Evolutionary conservation across 768 basidiomycete species (phyloP).

Genomic region (Pisolithus orientalis): DNA sequence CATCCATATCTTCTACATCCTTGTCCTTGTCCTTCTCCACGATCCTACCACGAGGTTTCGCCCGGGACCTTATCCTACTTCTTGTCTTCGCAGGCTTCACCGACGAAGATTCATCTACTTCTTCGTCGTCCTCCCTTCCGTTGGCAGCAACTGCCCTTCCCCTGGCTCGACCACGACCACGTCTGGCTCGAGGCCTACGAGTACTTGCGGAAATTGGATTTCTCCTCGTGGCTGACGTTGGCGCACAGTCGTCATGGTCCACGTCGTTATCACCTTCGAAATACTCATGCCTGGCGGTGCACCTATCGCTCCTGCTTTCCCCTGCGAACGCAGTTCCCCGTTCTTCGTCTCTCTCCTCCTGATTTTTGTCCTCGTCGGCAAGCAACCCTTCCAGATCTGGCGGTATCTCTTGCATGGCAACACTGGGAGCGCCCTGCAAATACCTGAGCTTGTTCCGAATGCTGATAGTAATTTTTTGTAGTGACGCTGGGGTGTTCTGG

Average conservation of each 20-base stretch:
- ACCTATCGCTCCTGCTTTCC: slow-evolving; percentile 44
- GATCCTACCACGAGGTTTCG: slow-evolving; percentile 15
- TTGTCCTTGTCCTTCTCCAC: slow-evolving; percentile 24
- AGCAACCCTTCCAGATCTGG: slow-evolving; percentile 80
- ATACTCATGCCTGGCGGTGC: slow-evolving; percentile 56
- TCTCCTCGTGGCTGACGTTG: slow-evolving; percentile 19
- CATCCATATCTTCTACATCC: slow-evolving; percentile 27
- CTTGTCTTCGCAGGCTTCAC: slow-evolving; percentile 29
- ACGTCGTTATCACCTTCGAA: slow-evolving; percentile 70
- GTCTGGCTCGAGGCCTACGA: slow-evolving; percentile 20
- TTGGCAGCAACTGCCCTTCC: slow-evolving; percentile 25
- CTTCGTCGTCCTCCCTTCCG: slow-evolving; percentile 32
- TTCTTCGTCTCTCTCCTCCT: slow-evolving; percentile 70
- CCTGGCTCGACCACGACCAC: slow-evolving; percentile 26
- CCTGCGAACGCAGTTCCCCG: slow-evolving; percentile 49
- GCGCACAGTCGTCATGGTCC: slow-evolving; percentile 40
- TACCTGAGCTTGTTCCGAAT: slow-evolving; percentile 87
- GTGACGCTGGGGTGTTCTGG: slow-evolving; percentile 73
- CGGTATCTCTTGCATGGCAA: slow-evolving; percentile 94
- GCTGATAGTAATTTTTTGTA: slow-evolving; percentile 83
- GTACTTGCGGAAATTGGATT: slow-evolving; percentile 2
- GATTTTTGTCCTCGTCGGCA: slow-evolving; percentile 61
- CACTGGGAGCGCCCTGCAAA: slow-evolving; percentile 92
- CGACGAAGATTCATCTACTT: slow-evolving; percentile 30
- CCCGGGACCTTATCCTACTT: slow-evolving; percentile 18